A percentile compares a stretch with the other conserved stretches of the same genome.
phyloP scores from a whole-genome alignment of 306 rosid species.

The Styphnolobium japonicum region DNA sequence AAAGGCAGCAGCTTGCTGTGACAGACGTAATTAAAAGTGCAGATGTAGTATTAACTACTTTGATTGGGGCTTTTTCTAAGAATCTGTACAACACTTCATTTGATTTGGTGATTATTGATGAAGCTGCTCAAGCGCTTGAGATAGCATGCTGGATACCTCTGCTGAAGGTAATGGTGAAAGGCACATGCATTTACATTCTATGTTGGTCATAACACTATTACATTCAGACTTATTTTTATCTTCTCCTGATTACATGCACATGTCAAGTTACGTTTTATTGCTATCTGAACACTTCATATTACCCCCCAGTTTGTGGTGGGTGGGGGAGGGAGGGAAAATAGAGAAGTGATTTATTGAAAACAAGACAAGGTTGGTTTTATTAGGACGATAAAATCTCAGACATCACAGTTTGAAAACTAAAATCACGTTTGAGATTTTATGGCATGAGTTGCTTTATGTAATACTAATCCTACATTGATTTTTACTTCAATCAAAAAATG shows the following conservation, averaged over 20 bases:
- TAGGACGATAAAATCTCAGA: neutral
- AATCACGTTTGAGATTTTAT: neutral
- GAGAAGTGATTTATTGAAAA: neutral
- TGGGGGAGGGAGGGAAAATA: conserved; percentile 7
- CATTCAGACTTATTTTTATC: conserved; percentile 11
- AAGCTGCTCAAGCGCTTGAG: conserved; percentile 99
- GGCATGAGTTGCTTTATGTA: neutral
- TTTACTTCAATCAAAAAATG: neutral
- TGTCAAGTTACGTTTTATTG: conserved; percentile 17
- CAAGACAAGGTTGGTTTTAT: neutral
- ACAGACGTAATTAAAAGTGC: conserved; percentile 84
- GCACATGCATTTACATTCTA: conserved; percentile 14
- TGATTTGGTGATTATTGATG: conserved; percentile 94
- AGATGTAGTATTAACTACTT: conserved; percentile 86
- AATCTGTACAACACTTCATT: conserved; percentile 76
- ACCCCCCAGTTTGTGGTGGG: neutral
- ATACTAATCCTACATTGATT: neutral
- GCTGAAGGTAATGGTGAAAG: conserved; percentile 66
- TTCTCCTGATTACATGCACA: neutral
- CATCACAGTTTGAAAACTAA: neutral
- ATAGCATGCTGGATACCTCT: conserved; percentile 93
- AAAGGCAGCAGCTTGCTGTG: conserved; percentile 95
- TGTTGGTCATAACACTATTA: neutral
- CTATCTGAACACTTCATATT: conserved; percentile 9
- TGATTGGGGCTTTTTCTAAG: conserved; percentile 80